These are phyloP conservation scores for Talaromyces amestolkiae DNA, from an alignment of 2,329 filamentous ascomycete species.

Conservation along the genomic window DNA sequence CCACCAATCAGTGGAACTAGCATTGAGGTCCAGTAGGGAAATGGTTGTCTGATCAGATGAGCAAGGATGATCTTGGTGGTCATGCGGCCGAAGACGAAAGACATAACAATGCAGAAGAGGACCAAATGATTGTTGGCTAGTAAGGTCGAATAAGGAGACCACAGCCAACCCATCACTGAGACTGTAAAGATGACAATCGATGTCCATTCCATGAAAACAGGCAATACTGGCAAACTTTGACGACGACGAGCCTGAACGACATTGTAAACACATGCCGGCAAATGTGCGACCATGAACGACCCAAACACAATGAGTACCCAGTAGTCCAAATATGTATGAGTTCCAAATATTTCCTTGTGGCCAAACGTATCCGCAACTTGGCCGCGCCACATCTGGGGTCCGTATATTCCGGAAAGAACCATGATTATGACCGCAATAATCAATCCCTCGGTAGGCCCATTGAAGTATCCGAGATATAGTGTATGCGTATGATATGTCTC, in stretches of 20 bases:
- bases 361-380: conserved; percentile 70
- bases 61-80: conserved; percentile 99
- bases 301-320: conserved; percentile 73
- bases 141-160: conserved; percentile 80
- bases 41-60: conserved; percentile 87
- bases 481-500: conserved; percentile 99
- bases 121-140: conserved; percentile 82
- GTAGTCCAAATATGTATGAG: conserved; percentile 76
- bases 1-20: conserved; percentile 82
- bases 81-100: conserved; percentile 97
- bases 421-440: conserved; percentile 85
- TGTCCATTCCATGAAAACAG: conserved; percentile 90
- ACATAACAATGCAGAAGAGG: conserved; percentile 88
- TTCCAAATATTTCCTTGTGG: conserved; percentile 61
- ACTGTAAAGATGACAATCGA: conserved; percentile 80
- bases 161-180: conserved; percentile 78
- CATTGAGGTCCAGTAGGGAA: conserved; percentile 95
- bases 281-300: conserved; percentile 68
- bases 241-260: conserved; percentile 73
- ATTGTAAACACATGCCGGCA: conserved; percentile 86
- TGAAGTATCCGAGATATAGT: conserved; percentile 91
- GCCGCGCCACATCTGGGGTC: conserved; percentile 80
- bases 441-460: conserved; percentile 93
- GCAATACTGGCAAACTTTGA: conserved; percentile 70
- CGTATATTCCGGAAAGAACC: conserved; percentile 81